Conservation (phyloP, 1,139 yeast species). For the Debaryomyces coudertii region DNA sequence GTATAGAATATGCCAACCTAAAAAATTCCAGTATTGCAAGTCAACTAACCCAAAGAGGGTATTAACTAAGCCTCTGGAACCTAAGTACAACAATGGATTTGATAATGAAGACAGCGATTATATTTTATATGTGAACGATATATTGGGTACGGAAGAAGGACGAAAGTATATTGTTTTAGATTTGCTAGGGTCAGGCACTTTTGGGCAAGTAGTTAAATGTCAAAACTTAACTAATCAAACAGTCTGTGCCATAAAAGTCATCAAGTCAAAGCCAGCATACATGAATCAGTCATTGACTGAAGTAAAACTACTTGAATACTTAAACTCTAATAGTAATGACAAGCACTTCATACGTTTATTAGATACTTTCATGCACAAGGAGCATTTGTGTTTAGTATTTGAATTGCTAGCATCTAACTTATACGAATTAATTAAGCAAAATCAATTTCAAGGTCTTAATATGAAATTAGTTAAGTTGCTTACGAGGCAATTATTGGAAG, state of each 20-base stretch:
- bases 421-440: constrained; percentile 89
- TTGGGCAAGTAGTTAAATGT: constrained; percentile 98
- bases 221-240: constrained; percentile 88
- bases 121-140: constrained; percentile 90
- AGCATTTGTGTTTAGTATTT: constrained; percentile 90
- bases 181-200: constrained; percentile 93
- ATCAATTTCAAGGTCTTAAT: constrained; percentile 88
- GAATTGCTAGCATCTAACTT: constrained; percentile 86
- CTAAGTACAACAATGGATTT: constrained; percentile 75
- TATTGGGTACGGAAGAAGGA: constrained; percentile 86
- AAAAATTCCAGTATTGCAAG: constrained; percentile 76
- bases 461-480: constrained; percentile 79
- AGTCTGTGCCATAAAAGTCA: constrained; percentile 91
- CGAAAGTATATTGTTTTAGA: constrained; percentile 87
- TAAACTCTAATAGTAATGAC: constrained; percentile 73
- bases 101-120: constrained; percentile 93
- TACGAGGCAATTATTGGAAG: constrained; percentile 78
- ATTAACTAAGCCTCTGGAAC: constrained; percentile 89
- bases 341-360: constrained; percentile 76
- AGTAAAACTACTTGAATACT: constrained; percentile 79
- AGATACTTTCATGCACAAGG: constrained; percentile 91
- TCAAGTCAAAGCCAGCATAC: constrained; percentile 90
- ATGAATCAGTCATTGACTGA: constrained; percentile 91
- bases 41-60: constrained; percentile 90
- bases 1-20: constrained; percentile 84